phyloP scores from a whole-genome alignment of 331 rosid species.

The Ulmus americana region DNA sequence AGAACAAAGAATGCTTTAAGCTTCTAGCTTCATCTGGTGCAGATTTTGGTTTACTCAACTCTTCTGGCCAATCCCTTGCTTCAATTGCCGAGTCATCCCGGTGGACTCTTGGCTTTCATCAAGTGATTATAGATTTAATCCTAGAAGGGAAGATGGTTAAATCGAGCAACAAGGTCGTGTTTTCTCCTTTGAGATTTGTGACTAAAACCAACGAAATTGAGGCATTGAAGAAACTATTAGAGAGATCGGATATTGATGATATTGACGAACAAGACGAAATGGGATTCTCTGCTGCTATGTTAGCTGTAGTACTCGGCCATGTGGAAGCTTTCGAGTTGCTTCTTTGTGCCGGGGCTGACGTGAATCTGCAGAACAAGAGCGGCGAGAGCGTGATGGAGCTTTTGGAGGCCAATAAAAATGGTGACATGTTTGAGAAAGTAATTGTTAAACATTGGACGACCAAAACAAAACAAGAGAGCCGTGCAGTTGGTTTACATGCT shows the following conservation, averaged over 20 bases:
- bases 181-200: constrained; percentile 36
- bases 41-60: constrained; percentile 42
- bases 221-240: constrained; percentile 40
- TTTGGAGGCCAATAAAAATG: constrained; percentile 27
- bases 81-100: constrained; percentile 31
- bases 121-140: constrained; percentile 32
- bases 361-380: constrained; percentile 33
- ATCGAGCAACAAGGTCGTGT: constrained; percentile 37
- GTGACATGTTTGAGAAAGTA: constrained; percentile 31
- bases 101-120: constrained; percentile 39
- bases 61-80: constrained; percentile 37
- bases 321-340: constrained; percentile 44
- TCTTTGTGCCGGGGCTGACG: constrained; percentile 45
- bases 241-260: constrained; percentile 23
- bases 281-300: constrained; percentile 56
- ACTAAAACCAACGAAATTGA: constrained; percentile 32
- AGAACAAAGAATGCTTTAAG: constrained; percentile 39
- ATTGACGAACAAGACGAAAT: constrained; percentile 42
- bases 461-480: constrained; percentile 12
- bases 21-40: constrained; percentile 46
- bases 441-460: constrained; percentile 33
- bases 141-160: constrained; percentile 25
- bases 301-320: constrained; percentile 34
- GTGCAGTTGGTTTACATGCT: constrained; percentile 19
- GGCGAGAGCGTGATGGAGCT: constrained; percentile 42